Evolutionary conservation across 768 basidiomycete species (phyloP), one percentile per base, ranked within the genome.

Genomic region (Podaxis sp.): DNA sequence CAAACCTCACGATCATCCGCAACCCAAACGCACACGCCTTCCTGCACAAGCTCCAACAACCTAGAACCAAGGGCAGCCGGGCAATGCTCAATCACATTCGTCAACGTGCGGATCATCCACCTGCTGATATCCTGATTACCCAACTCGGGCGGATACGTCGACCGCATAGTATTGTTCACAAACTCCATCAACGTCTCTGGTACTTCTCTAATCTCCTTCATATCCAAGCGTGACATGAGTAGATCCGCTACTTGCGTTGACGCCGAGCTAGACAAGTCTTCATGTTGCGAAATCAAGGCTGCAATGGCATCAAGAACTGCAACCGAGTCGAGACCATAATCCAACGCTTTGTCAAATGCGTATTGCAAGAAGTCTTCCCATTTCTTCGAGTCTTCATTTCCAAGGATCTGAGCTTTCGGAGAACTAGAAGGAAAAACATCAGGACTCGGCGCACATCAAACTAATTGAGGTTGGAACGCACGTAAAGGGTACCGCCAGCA

Each of bases 401-500:
- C 58, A 33, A 59, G 40, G n/a, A 63, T 49, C 9, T 67, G 40
- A 61, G 64, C 26, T 38, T n/a, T 26, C 17, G 39, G 46, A 2
- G 22, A 58, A 17, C 53, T 54, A 60, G 42, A 48, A 42, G 15
- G 17, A 38, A 61, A 64, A 17, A 52, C 33, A 30, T 67, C 63
- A 68, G 28, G 26, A 17, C 15, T 28, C 12, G 22, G 17, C 17
- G 9, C 17, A 28, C 11, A 54, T 57, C 26, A 19, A 40, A 51
- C 46, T 44, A 8, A 30, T 26, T 13, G 24, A 22, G 54, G 19
- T 15, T 58, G 19, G 19, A 22, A 80, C 83, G 71, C 70, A 86
- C 87, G 77, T 74, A 67, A 92, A 93, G 5, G 90, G 91, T 56
- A 85, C 77, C 30, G 80, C 80, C 28, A 89, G 76, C 24, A 91